phyloP scores from a whole-genome alignment of 345 rosid species.

The Sisymbrium altissimum region DNA sequence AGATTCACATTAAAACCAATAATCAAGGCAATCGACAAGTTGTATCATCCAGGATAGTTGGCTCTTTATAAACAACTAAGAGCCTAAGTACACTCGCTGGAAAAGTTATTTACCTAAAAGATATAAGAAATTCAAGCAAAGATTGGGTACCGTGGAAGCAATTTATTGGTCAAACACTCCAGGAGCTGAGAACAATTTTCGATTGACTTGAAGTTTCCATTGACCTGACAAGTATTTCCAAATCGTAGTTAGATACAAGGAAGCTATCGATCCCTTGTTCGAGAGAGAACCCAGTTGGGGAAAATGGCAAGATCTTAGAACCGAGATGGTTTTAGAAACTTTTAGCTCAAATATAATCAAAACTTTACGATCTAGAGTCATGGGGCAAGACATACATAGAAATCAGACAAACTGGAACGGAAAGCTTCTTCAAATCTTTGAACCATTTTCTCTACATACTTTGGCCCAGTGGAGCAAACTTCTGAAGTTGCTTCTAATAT shows the following conservation, averaged over 20 bases:
- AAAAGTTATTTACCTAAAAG: slow-evolving; percentile 2
- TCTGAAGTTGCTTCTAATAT: slow-evolving; percentile 60
- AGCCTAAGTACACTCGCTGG: not conserved
- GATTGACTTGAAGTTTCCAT: slow-evolving; percentile 49
- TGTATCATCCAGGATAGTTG: not conserved
- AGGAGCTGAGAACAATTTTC: slow-evolving; percentile 53
- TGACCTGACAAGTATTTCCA: slow-evolving; percentile 51
- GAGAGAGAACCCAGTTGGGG: not conserved
- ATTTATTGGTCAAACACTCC: slow-evolving; percentile 62
- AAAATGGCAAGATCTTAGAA: not conserved
- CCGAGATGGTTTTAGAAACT: not conserved
- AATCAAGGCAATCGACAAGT: not conserved
- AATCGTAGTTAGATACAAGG: slow-evolving; percentile 50
- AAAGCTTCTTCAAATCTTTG: slow-evolving; percentile 60
- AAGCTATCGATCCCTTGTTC: slow-evolving; percentile 16
- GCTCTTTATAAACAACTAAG: not conserved
- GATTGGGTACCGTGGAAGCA: slow-evolving; percentile 70
- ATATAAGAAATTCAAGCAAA: slow-evolving; percentile 24
- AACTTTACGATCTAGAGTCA: slow-evolving; percentile 4
- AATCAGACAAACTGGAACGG: slow-evolving; percentile 49
- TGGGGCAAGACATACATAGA: slow-evolving; percentile 54
- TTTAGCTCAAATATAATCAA: not conserved
- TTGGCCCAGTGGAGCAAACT: slow-evolving; percentile 53
- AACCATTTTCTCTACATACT: slow-evolving; percentile 57
- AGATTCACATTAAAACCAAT: not conserved